Base-by-base conservation (phyloP, 2,329 filamentous ascomycete species). In the Huntiella decipiens region DNA sequence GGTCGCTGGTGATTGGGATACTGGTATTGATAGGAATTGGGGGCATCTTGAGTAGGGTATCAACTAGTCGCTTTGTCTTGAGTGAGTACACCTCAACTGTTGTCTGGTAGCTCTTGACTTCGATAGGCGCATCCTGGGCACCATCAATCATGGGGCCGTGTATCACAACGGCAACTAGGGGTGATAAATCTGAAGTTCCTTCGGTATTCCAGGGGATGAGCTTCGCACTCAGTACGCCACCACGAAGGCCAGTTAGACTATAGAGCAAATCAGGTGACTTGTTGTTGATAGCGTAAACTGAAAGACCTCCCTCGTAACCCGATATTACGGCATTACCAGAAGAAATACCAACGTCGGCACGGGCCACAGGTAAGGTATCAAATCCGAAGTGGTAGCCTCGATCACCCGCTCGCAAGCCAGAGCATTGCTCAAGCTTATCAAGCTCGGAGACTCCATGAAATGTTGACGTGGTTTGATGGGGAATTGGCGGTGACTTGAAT, bases 71-170 rank as follows among this genome's bases (percentile, higher is more conserved):
- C 54, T 77, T 78, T n/a, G 78, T 82, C 53, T 73, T 76, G 50
- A 96, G 64, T 1, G 87, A 95, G 60, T 88, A 93, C 0, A 96
- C 66, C 54, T 95, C 85, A 4, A 94, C 84, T 0, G 80, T 79
- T 0, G 87, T 95, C 60, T 93, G 86, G 56, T 88, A 92, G 40
- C 70, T 69, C 43, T 74, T 71, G 49, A 77, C 66, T 4, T 58
- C 53, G 35, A 62, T 53, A 35, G 56, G 50, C 45, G 56, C 53
- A 31, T 44, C 38, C 17, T 58, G 57, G 15, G 7, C 10, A n/a
- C 58, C 58, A 38, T 63, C 61, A 35, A 78, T 53, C 16, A 77
- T 70, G 1, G 83, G 83, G 0, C 86, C 86, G 60, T 94, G 85
- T 3, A 94, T 58, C 12, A 86, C 74, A 13, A 93, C 69, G 38